Percentiles rank a stretch among this genome's conserved stretches.
These are phyloP conservation scores for Trebouxia sp. DNA, from an alignment of 139 green algal species.

Conservation along the genomic window DNA sequence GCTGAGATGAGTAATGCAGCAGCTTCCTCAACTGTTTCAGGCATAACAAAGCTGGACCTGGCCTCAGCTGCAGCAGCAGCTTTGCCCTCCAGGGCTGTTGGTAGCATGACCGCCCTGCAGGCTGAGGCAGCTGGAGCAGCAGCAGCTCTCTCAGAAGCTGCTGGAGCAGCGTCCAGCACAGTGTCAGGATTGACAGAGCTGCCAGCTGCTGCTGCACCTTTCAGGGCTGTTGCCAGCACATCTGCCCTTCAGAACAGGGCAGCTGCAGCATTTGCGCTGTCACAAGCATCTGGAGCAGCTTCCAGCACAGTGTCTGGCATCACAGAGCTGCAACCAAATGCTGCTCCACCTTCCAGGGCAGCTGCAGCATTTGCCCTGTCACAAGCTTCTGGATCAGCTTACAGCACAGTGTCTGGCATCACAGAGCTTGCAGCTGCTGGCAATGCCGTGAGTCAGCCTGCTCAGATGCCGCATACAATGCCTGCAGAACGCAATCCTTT, in stretches of 20 bases:
- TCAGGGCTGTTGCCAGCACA: neutral
- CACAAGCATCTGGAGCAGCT: neutral
- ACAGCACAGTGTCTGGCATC: conserved; percentile 9
- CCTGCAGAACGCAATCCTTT: neutral
- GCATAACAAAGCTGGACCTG: too few species aligned
- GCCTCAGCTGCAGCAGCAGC: too few species aligned
- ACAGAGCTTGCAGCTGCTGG: conserved; percentile 12
- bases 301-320: neutral
- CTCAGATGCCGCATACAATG: neutral
- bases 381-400: neutral
- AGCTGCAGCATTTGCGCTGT: neutral
- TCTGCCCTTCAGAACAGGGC: neutral
- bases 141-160: conserved; percentile 1
- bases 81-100: too few species aligned
- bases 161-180: neutral
- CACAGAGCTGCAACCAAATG: conserved; percentile 1
- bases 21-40: too few species aligned
- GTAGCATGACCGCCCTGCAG: neutral
- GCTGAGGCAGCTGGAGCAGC: neutral
- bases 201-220: neutral
- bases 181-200: conserved; percentile 2
- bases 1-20: too few species aligned
- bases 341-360: too few species aligned
- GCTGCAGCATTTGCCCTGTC: neutral
- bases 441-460: neutral